Conservation (phyloP, 2,329 filamentous ascomycete genomes). For the Aureobasidium sp. region DNA sequence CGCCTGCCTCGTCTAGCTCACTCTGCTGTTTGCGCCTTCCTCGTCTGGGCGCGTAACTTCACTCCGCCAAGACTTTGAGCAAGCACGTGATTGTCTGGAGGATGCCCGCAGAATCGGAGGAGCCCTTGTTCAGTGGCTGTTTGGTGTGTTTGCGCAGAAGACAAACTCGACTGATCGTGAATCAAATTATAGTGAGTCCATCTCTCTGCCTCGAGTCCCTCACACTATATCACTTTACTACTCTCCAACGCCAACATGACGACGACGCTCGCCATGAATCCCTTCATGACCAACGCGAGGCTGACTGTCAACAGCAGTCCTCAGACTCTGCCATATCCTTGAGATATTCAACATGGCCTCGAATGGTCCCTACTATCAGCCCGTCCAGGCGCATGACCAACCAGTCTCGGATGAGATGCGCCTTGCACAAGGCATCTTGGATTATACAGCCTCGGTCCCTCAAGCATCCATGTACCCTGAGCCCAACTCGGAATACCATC, state of each 20-base stretch:
- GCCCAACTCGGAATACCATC: slow-evolving; percentile 12
- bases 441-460: background rate
- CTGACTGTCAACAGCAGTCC: background rate
- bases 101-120: background rate
- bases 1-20: slow-evolving; percentile 6
- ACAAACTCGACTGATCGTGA: background rate
- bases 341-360: slow-evolving; percentile 8
- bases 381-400: slow-evolving; percentile 12
- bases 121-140: background rate
- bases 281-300: background rate
- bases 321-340: background rate
- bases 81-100: background rate
- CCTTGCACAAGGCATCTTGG: slow-evolving; percentile 6
- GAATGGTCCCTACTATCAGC: slow-evolving; percentile 16
- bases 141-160: background rate
- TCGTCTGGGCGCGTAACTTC: slow-evolving; percentile 6
- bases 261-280: background rate
- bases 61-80: background rate
- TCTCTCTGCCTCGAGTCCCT: background rate
- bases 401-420: slow-evolving; percentile 7
- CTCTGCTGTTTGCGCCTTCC: slow-evolving; percentile 8
- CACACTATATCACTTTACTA: background rate
- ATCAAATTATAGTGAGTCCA: background rate
- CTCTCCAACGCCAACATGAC: background rate
- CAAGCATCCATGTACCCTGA: slow-evolving; percentile 15